These are phyloP conservation scores for Apocynum venetum DNA, from an alignment of 257 asterid species.

Conservation along the genomic window DNA sequence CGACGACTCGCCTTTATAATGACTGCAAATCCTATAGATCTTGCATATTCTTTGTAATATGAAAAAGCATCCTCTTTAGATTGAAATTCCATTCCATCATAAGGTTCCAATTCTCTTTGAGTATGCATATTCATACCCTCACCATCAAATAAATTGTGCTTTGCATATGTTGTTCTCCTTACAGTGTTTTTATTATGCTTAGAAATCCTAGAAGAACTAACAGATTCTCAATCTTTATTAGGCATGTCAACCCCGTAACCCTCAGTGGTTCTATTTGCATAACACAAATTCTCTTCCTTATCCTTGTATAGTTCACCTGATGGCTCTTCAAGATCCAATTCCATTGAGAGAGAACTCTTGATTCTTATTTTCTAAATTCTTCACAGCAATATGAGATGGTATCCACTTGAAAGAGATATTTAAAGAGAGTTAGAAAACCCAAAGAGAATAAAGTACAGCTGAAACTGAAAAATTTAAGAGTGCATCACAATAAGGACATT, in stretches of 20 bases:
- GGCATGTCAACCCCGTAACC: constrained; percentile 11
- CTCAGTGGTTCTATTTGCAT: constrained; percentile 5
- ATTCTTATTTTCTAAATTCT: neutral
- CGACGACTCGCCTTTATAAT: constrained; percentile 56
- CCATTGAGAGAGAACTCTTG: constrained; percentile 24
- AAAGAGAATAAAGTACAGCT: neutral
- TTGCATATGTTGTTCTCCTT: constrained; percentile 9
- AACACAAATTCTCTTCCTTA: constrained; percentile 11
- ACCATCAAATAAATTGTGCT: constrained; percentile 13
- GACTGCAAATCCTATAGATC: constrained; percentile 38
- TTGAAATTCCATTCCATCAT: constrained; percentile 43
- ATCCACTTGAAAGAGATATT: neutral
- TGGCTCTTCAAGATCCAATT: constrained; percentile 27
- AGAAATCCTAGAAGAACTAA: constrained; percentile 10
- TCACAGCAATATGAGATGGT: neutral
- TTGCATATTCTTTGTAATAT: constrained; percentile 42
- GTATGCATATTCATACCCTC: constrained; percentile 17
- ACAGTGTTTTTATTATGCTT: constrained; percentile 1
- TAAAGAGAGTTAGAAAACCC: neutral
- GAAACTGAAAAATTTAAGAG: neutral
- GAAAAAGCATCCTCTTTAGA: constrained; percentile 55
- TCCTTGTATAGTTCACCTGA: constrained; percentile 16
- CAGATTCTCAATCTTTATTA: constrained; percentile 23
- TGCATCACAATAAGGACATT: neutral
- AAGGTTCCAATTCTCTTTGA: constrained; percentile 25